Conservation (phyloP, 2,329 filamentous ascomycete genomes). For the Alternaria tenuissima region DNA sequence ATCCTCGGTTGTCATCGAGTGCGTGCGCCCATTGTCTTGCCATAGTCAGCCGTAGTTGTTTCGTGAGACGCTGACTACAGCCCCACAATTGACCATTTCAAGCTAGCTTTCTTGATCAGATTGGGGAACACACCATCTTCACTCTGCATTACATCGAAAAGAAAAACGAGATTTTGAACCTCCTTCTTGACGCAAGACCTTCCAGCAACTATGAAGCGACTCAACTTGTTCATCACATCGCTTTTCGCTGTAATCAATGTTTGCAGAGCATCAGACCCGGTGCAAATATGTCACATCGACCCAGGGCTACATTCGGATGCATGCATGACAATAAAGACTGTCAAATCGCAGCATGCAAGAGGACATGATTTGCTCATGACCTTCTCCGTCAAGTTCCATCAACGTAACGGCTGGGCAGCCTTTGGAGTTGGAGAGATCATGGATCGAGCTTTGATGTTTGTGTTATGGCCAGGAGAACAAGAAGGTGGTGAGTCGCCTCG, state of each 20-base stretch:
- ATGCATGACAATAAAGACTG: neutral
- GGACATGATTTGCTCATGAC: neutral
- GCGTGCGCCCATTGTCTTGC: neutral
- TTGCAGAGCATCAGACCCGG: slow-evolving; percentile 10
- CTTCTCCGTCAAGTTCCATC: neutral
- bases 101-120: neutral
- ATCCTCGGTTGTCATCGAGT: neutral
- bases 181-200: neutral
- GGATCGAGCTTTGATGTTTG: neutral
- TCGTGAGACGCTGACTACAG: neutral
- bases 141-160: neutral
- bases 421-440: neutral
- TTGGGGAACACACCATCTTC: neutral
- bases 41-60: neutral
- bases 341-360: neutral
- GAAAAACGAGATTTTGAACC: neutral
- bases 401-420: neutral
- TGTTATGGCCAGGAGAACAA: neutral
- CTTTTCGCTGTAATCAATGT: slow-evolving; percentile 2
- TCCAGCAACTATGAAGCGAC: neutral
- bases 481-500: neutral
- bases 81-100: neutral
- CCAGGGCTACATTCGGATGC: slow-evolving; percentile 1
- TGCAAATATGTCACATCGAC: slow-evolving; percentile 10
- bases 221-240: neutral